These are phyloP conservation scores for Xenoacremonium recifei DNA, from an alignment of 2,329 filamentous ascomycete genomes.

Conservation along the genomic window DNA sequence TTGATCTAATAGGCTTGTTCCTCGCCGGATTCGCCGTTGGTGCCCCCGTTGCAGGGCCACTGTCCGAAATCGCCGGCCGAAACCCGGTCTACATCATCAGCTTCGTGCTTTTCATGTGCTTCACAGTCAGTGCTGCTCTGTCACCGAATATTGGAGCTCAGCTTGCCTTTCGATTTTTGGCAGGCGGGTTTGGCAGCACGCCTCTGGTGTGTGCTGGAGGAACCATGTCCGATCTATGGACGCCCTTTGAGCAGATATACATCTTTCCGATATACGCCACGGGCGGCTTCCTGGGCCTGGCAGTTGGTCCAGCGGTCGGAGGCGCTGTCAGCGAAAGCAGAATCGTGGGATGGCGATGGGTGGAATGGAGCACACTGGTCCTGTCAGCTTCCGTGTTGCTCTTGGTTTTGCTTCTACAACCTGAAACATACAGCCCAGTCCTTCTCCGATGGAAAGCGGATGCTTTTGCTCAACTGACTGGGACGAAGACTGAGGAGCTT, in stretches of 20 bases:
- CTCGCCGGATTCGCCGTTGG: constrained; percentile 37
- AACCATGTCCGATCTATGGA: constrained; percentile 40
- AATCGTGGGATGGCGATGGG: constrained; percentile 66
- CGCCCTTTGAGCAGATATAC: constrained; percentile 34
- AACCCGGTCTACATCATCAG: constrained; percentile 39
- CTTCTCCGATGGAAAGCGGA: constrained; percentile 60
- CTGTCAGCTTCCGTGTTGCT: constrained; percentile 56
- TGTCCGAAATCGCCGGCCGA: constrained; percentile 39
- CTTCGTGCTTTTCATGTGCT: constrained; percentile 42
- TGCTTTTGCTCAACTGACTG: constrained; percentile 58
- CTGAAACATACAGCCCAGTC: constrained; percentile 61
- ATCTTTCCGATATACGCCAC: constrained; percentile 46
- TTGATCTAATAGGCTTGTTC: constrained; percentile 20
- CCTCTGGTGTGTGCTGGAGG: constrained; percentile 43
- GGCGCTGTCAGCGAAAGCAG: constrained; percentile 62
- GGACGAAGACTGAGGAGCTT: constrained; percentile 59
- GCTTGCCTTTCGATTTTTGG: constrained; percentile 47
- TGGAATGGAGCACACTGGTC: constrained; percentile 64
- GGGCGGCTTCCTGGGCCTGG: constrained; percentile 39
- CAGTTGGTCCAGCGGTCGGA: constrained; percentile 44
- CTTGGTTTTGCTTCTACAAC: constrained; percentile 59
- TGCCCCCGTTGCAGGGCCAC: constrained; percentile 34
- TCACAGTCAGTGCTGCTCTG: constrained; percentile 42
- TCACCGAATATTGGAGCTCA: constrained; percentile 41
- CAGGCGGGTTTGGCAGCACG: constrained; percentile 44